Evolutionary conservation across 768 basidiomycete genomes (phyloP).

Genomic region (Agrocybe praecox): DNA sequence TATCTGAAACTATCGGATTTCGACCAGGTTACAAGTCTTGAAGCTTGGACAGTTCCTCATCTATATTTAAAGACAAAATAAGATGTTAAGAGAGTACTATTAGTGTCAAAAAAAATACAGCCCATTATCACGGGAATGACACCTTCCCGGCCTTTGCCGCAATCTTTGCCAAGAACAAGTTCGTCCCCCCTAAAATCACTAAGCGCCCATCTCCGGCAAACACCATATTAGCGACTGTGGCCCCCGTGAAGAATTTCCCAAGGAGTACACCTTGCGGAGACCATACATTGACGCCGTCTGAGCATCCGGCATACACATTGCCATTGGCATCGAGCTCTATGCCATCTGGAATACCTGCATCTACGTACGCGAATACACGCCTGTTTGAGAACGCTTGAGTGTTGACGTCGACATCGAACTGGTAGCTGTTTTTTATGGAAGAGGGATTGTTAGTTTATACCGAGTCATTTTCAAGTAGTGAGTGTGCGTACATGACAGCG

Average conservation of each 20-base stretch:
- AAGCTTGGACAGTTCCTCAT: no score
- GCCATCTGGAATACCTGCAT: conserved; percentile 67
- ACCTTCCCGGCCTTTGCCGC: conserved; percentile 34
- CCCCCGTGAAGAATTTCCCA: conserved; percentile 40
- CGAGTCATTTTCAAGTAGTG: no score
- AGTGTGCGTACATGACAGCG: conserved; percentile 70
- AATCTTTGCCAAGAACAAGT: conserved; percentile 46
- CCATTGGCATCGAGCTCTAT: conserved; percentile 62
- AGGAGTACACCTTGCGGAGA: conserved; percentile 61
- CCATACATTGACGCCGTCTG: conserved; percentile 68
- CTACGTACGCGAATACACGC: conserved; percentile 67
- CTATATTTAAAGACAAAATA: no score
- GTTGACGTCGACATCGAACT: conserved; percentile 62
- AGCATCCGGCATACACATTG: conserved; percentile 67
- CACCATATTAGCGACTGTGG: conserved; percentile 43
- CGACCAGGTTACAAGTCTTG: not conserved
- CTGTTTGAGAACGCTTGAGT: conserved; percentile 56
- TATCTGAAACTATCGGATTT: conserved; percentile 11
- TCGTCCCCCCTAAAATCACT: conserved; percentile 45
- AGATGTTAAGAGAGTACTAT: no score
- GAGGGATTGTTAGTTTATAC: no score
- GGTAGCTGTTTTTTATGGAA: conserved; percentile 60
- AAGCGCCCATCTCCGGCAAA: conserved; percentile 42
- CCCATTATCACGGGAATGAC: not conserved
- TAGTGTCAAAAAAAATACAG: no score